Evolutionary conservation across 805 yeast species (phyloP).

Genomic region (Yarrowia divulgata): DNA sequence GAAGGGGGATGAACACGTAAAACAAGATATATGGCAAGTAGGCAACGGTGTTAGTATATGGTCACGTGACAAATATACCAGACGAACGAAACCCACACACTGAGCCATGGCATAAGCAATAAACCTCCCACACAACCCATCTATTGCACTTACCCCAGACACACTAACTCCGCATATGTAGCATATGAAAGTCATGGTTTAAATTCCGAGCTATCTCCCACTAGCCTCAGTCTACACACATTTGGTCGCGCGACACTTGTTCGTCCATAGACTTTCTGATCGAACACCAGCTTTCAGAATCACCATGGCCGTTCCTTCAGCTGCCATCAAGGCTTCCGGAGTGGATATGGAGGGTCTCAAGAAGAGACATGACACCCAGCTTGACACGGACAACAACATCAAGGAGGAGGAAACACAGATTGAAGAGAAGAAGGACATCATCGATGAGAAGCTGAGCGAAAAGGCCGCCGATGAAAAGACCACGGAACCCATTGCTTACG

Average conservation of each 20-base stretch:
- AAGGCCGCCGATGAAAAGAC: background rate
- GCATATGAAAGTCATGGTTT: conserved; percentile 18
- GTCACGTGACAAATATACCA: too few species aligned
- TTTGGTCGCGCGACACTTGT: conserved; percentile 25
- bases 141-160: background rate
- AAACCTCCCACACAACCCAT: background rate
- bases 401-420: background rate
- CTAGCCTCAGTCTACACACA: background rate
- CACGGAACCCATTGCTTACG: background rate
- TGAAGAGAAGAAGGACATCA: background rate
- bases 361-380: background rate
- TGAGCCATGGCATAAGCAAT: too few species aligned
- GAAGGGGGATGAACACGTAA: too few species aligned
- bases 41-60: too few species aligned
- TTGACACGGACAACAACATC: too few species aligned
- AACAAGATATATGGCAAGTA: too few species aligned
- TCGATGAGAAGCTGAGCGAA: too few species aligned
- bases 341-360: conserved; percentile 5
- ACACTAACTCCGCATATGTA: background rate
- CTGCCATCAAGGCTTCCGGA: conserved; percentile 35
- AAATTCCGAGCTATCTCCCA: conserved; percentile 8
- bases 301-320: conserved; percentile 34
- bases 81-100: too few species aligned
- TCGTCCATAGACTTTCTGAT: background rate
- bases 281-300: background rate